Conservation (phyloP, 352 stramenopile species). For the Globisporangium cederbergense region DNA sequence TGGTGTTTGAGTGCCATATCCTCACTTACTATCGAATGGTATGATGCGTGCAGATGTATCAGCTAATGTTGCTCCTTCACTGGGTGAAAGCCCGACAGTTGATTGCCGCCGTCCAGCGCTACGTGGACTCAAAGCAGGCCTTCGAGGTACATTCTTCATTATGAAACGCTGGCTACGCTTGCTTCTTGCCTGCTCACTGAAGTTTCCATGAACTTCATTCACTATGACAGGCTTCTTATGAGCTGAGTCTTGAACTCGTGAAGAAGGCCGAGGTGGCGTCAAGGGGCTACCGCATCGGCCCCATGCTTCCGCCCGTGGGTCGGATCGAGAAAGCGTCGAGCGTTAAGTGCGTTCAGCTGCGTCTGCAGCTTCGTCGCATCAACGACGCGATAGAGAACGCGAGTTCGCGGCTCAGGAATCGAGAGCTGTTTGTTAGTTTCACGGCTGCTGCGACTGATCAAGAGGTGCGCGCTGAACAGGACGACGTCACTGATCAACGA, state of each 20-base stretch:
- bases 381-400: constrained; percentile 40
- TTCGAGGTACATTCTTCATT: constrained; percentile 12
- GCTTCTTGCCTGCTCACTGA: not conserved
- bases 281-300: constrained; percentile 47
- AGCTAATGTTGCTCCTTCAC: constrained; percentile 5
- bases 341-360: constrained; percentile 38
- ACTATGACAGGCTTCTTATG: constrained; percentile 24
- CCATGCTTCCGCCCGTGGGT: constrained; percentile 44
- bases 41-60: constrained; percentile 8
- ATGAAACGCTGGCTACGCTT: not conserved
- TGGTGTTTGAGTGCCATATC: not conserved
- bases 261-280: constrained; percentile 60
- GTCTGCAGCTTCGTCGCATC: constrained; percentile 32
- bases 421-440: not conserved
- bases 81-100: constrained; percentile 2
- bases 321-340: constrained; percentile 34
- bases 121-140: not conserved
- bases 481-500: constrained; percentile 3
- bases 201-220: not conserved
- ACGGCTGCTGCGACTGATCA: not conserved
- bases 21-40: not conserved
- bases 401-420: constrained; percentile 1
- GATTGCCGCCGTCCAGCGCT: not conserved
- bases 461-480: not conserved
- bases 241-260: constrained; percentile 33